Evolutionary conservation across 345 rosid species (phyloP), one percentile per base, ranked within the genome.

Genomic region (Eucalyptus regnans): DNA sequence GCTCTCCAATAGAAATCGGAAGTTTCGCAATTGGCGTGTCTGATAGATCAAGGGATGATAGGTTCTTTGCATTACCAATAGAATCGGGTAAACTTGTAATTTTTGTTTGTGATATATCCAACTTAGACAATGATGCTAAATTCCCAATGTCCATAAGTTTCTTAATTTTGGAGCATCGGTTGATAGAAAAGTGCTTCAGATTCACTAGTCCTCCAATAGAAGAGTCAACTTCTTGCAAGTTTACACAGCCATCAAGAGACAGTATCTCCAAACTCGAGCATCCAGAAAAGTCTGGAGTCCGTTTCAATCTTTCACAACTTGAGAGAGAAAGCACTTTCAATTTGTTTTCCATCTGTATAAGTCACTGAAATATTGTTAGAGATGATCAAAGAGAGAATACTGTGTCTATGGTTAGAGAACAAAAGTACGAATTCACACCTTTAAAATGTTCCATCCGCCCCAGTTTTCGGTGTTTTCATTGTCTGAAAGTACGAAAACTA

Each of bases 171-270:
- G 0, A 0, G 3, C 76, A 12, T 2, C 3, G 0, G 0, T 0
- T 1, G 37, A 64, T n/a, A n/a, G 18, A n/a, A 8, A 64, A n/a
- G 76, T 29, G 37, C 9, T 5, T 29, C 1, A 64, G 3, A 14
- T 64, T n/a, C 37, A n/a, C 18, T 3, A 64, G 9, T 4, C 20
- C 76, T 2, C 37, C 37, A n/a, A n/a, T 64, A n/a, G 76, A 64
- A 9, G 17, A 64, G 76, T 64, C 76, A 13, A n/a, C 37, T 64
- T 64, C 18, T 14, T n/a, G 76, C 76, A 64, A 29, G 37, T 2
- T 0, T 25, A 2, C 1, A 7, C n/a, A 58, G 0, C 0, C 0
- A 58, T 0, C 0, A 7, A 64, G 9, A 64, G 37, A 64, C 3
- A n/a, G 3, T 29, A 8, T 64, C 37, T 64, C 71, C 71, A 64